Percentiles rank a stretch among this genome's conserved stretches.
Conservation (phyloP, 306 rosid genomes). For the Cicer pinnatifidum region DNA sequence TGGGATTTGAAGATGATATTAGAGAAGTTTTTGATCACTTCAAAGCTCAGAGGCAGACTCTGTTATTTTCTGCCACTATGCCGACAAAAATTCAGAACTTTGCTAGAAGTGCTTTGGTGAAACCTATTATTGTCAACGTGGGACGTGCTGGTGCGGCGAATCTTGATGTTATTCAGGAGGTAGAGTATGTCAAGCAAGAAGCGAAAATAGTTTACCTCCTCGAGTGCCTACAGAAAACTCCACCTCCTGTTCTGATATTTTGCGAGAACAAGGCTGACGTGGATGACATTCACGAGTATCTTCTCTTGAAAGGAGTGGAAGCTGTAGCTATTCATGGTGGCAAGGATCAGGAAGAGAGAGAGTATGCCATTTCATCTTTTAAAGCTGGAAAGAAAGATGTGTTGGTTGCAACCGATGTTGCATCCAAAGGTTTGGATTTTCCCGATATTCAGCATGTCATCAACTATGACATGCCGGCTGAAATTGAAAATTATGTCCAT, state of each 20-base stretch:
- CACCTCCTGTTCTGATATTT: conserved; percentile 87
- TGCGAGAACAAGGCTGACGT: conserved; percentile 95
- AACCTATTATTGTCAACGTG: conserved; percentile 70
- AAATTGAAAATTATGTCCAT: conserved; percentile 95
- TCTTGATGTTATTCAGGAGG: conserved; percentile 91
- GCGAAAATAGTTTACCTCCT: conserved; percentile 91
- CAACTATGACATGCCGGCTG: conserved; percentile 95
- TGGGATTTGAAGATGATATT: conserved; percentile 90
- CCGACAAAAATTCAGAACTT: conserved; percentile 89
- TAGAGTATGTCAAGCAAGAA: conserved; percentile 93
- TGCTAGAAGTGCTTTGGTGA: conserved; percentile 87
- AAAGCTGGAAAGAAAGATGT: conserved; percentile 90
- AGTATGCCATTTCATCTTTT: conserved; percentile 76
- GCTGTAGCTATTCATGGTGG: conserved; percentile 97
- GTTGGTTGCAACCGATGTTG: conserved; percentile 95
- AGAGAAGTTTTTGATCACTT: conserved; percentile 93
- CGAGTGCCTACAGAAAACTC: conserved; percentile 85
- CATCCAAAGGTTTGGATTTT: conserved; percentile 94
- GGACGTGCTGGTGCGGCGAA: conserved; percentile 97
- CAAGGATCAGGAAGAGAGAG: conserved; percentile 96
- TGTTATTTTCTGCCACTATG: conserved; percentile 93
- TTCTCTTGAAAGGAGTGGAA: conserved; percentile 92
- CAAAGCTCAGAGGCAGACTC: conserved; percentile 91
- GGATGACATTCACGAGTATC: conserved; percentile 93
- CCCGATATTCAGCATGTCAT: conserved; percentile 95